These are phyloP conservation scores for Ceratonia siliqua DNA, from an alignment of 306 rosid species.

Conservation along the genomic window DNA sequence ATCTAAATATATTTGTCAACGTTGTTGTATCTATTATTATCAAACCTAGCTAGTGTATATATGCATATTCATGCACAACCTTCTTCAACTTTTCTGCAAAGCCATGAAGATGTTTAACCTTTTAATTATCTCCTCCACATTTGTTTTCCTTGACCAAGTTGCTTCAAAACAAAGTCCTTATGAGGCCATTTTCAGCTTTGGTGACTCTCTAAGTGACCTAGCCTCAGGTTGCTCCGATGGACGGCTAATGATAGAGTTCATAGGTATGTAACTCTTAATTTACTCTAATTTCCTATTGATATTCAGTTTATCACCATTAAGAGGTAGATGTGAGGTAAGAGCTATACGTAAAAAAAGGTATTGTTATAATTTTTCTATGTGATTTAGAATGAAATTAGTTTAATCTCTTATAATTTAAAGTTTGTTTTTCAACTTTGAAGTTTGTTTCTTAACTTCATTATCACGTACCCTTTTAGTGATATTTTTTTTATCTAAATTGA, in stretches of 20 bases:
- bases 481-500: no score
- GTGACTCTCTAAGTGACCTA: slow-evolving; percentile 73
- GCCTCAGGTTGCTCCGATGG: slow-evolving; percentile 64
- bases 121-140: slow-evolving; percentile 1
- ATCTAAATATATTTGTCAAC: no score
- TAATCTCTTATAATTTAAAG: no score
- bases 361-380: no score
- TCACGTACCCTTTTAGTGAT: no score
- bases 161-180: slow-evolving; percentile 35
- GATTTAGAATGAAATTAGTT: no score
- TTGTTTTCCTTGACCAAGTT: slow-evolving; percentile 27
- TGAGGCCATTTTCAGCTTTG: slow-evolving; percentile 59
- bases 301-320: no score
- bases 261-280: no score
- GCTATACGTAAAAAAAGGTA: no score
- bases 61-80: not conserved
- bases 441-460: no score
- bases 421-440: no score
- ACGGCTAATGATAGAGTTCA: slow-evolving; percentile 59
- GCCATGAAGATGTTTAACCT: slow-evolving; percentile 35
- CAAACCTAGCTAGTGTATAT: not conserved
- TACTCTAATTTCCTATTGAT: not conserved
- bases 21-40: no score
- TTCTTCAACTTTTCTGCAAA: not conserved
- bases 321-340: not conserved